Percentiles rank a stretch among this genome's conserved stretches.
phyloP scores from a whole-genome alignment of 768 basidiomycete genomes.

The Botryobasidium botryosum region DNA sequence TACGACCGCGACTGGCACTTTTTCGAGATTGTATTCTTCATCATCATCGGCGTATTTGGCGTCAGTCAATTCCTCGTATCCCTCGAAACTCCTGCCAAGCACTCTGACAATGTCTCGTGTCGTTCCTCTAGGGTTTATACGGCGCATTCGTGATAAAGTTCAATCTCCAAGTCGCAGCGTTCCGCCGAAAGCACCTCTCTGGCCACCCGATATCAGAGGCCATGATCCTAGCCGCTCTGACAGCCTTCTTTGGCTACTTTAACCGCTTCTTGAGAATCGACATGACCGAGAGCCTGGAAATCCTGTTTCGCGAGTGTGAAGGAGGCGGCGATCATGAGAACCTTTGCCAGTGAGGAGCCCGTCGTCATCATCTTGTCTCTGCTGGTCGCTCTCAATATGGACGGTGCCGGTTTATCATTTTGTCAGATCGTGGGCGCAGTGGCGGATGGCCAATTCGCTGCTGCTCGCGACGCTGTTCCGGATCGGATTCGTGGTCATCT shows the following conservation, averaged over 20 bases:
- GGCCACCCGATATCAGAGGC: constrained; percentile 81
- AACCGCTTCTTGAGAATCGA: constrained; percentile 92
- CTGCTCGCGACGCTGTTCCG: constrained; percentile 83
- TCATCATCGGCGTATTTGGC: constrained; percentile 90
- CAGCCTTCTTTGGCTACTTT: constrained; percentile 83
- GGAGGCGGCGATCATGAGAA: constrained; percentile 82
- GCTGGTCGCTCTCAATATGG: constrained; percentile 2
- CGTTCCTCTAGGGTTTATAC: constrained; percentile 61
- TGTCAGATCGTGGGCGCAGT: constrained; percentile 67
- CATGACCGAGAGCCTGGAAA: constrained; percentile 93
- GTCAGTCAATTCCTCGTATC: constrained; percentile 28
- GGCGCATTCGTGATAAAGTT: constrained; percentile 96
- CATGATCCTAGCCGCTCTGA: constrained; percentile 67
- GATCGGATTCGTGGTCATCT: constrained; percentile 69
- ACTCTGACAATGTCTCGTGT: neutral
- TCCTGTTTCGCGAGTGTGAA: constrained; percentile 92
- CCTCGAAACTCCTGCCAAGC: neutral
- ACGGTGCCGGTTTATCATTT: neutral
- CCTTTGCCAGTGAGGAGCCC: constrained; percentile 72
- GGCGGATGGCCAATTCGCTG: constrained; percentile 88
- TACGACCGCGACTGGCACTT: constrained; percentile 98
- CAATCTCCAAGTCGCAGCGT: constrained; percentile 86
- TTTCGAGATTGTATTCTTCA: constrained; percentile 93
- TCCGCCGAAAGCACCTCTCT: constrained; percentile 77
- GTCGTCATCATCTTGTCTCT: neutral